Percentiles rank a stretch among this genome's conserved stretches.
Evolutionary conservation across 73 alveolate species (phyloP).

Genomic region (Paramecium sexaurelia): DNA sequence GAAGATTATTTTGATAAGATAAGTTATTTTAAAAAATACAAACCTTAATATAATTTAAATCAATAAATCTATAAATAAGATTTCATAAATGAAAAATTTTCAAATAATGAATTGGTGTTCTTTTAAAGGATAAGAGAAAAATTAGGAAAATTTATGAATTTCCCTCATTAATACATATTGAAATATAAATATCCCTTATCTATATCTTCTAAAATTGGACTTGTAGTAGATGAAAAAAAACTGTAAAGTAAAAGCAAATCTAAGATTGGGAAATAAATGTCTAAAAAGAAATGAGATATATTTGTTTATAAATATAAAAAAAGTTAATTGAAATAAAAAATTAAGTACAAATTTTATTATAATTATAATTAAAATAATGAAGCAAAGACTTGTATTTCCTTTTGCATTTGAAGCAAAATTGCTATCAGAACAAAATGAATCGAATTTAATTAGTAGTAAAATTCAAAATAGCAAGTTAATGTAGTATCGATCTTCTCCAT

Average conservation of each 20-base stretch:
- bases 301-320: too few relatives aligned
- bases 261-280: not conserved
- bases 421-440: constrained; percentile 25
- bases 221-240: not conserved
- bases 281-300: not conserved
- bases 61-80: not conserved
- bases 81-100: not conserved
- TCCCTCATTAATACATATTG: not conserved
- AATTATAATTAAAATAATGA: not conserved
- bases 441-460: not conserved
- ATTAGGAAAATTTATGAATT: not conserved
- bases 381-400: not conserved
- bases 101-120: not conserved
- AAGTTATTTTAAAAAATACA: not conserved
- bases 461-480: not conserved
- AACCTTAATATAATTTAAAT: not conserved
- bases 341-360: not conserved
- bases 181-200: not conserved
- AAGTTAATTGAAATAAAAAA: not conserved
- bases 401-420: not conserved
- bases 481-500: not conserved
- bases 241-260: not conserved
- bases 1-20: not conserved
- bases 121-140: not conserved
- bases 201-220: not conserved